Base-by-base conservation (phyloP, 345 rosid species). In the Eucalyptus microcorys region DNA sequence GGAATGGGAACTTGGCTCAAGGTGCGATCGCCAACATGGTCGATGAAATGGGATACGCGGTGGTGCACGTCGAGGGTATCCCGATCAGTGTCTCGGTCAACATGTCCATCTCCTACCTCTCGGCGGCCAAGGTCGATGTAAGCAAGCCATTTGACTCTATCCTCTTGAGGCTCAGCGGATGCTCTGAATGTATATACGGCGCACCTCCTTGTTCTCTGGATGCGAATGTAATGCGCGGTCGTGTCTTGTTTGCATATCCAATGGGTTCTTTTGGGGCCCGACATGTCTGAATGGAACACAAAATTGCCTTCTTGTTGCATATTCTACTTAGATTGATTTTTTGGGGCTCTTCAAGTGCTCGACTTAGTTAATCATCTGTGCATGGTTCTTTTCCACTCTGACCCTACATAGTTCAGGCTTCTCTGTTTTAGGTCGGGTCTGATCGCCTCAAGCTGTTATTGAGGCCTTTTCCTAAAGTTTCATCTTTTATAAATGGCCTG, bases 11-110 rank as follows among this genome's bases (percentile, higher is more conserved):
- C 87, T 89, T 98, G 87, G 98, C 99, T 5, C 90, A 93, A 3
- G 99, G 99, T 34, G 98, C 97, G 2, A 92, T 97, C 86, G 98
- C 97, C 6, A 96, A 95, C 91, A 94, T 97, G n/a, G 96, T 98
- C 49, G 99, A 97, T 89, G 99, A 98, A 61, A 94, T 96, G 61
- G 99, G 99, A 55, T 95, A 94, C 48, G 92, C 97, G 27, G 95
- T 94, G 87, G 93, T 94, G 61, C 89, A 93, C 19, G 94, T 92
- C 1, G 95, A 94, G 87, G 97, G 97, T 87, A 91, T 94, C 55
- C 97, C 97, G 3, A 92, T 94, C 93, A 90, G 89, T 52, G 97
- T 98, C 55, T 97, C 99, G 1, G 99, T 97, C 45, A 97, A 96
- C 92, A 97, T 98, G 98, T 94, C 97, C 4, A 96, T 98, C 66